Percentiles rank a stretch among this genome's conserved stretches.
Conservation (phyloP, 2,329 filamentous ascomycete genomes). For the Grosmannia huntii region DNA sequence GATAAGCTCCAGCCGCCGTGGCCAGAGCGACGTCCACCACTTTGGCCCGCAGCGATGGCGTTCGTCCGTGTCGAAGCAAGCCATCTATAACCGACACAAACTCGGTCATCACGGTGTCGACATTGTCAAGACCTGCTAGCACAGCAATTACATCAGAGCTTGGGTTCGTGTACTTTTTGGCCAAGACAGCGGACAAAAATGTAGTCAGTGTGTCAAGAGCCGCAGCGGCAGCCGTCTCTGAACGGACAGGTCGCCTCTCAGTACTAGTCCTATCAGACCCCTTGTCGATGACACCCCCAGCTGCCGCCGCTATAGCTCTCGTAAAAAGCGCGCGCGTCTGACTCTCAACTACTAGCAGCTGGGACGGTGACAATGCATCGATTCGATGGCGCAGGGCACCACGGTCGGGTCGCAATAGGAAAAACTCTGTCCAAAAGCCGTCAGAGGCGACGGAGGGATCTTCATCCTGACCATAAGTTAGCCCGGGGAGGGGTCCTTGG, state of each 20-base stretch:
- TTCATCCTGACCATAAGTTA: constrained; percentile 19
- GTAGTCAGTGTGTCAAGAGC: constrained; percentile 64
- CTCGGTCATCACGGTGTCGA: constrained; percentile 77
- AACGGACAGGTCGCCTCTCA: neutral
- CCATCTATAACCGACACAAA: constrained; percentile 73
- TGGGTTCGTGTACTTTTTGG: constrained; percentile 87
- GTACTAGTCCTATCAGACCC: neutral
- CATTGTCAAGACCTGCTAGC: constrained; percentile 75
- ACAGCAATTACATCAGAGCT: constrained; percentile 90
- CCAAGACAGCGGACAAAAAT: constrained; percentile 70
- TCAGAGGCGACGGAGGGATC: constrained; percentile 58
- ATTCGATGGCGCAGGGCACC: constrained; percentile 55
- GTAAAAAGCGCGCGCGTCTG: constrained; percentile 69
- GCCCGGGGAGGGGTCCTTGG: neutral
- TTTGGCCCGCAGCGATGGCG: constrained; percentile 59
- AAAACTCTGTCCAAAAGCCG: constrained; percentile 94
- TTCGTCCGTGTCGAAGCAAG: constrained; percentile 64
- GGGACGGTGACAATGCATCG: constrained; percentile 56
- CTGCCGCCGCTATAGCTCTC: constrained; percentile 49
- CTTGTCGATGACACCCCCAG: neutral
- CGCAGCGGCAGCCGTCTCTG: neutral
- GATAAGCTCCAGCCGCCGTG: constrained; percentile 85
- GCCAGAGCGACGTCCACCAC: constrained; percentile 73
- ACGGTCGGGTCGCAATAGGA: constrained; percentile 72
- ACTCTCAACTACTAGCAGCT: constrained; percentile 64